Conservation (phyloP, 1,284 basidiomycete species). For the Cutaneotrichosporon mucoides region DNA sequence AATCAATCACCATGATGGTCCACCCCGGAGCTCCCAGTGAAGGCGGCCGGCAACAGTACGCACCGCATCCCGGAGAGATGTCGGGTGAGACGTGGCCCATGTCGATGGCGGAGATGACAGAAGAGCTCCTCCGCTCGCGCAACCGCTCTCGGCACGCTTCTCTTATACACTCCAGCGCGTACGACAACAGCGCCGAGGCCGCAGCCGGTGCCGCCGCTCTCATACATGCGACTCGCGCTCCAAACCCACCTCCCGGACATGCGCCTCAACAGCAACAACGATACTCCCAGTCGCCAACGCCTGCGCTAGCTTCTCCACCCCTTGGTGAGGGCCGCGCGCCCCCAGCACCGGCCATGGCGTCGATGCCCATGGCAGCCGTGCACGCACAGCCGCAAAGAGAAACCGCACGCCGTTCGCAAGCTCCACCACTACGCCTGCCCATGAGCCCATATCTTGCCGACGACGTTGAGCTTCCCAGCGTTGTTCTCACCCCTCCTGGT, state of each 20-base stretch:
- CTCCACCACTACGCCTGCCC: neutral
- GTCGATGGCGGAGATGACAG: conserved; percentile 16
- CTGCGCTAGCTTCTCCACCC: too few species aligned
- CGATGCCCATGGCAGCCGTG: neutral
- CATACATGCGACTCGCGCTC: neutral
- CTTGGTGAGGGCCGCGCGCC: neutral
- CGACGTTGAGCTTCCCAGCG: conserved; percentile 4
- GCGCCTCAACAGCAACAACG: too few species aligned
- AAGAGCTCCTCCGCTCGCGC: conserved; percentile 16
- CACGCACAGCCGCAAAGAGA: neutral
- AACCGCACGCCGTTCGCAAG: neutral
- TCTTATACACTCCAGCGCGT: conserved; percentile 7
- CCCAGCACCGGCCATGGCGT: neutral
- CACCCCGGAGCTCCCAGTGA: neutral
- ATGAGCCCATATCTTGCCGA: neutral
- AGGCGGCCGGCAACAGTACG: conserved; percentile 5
- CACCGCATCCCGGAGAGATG: conserved; percentile 18
- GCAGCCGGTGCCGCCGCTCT: conserved; percentile 15
- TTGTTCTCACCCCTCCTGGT: conserved; percentile 16
- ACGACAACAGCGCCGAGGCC: conserved; percentile 16
- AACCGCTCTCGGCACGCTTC: conserved; percentile 10
- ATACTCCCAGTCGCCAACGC: too few species aligned
- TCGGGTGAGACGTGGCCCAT: conserved; percentile 16
- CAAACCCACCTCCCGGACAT: too few species aligned
- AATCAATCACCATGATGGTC: too few species aligned